Conservation (phyloP, 345 rosid genomes). For the Isatis tinctoria region DNA sequence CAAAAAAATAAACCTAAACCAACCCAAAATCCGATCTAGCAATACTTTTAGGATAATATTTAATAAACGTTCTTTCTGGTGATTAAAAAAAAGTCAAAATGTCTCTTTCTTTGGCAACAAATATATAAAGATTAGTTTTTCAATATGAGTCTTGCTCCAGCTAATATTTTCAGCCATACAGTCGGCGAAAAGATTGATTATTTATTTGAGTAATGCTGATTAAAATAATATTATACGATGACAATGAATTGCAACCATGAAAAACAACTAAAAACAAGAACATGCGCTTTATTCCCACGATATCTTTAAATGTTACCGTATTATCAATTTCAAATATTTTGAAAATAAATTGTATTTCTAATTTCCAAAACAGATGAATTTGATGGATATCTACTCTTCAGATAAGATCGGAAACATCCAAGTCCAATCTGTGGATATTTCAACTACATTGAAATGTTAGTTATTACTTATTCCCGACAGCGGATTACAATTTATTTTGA, state of each 20-base stretch:
- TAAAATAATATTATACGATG: not conserved
- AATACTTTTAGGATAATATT: slow-evolving; percentile 12
- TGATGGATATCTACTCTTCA: slow-evolving; percentile 2
- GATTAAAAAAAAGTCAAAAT: slow-evolving; percentile 17
- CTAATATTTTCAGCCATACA: slow-evolving; percentile 42
- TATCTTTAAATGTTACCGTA: not conserved
- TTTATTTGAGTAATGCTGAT: slow-evolving; percentile 15
- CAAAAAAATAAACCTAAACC: not conserved
- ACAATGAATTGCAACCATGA: not conserved
- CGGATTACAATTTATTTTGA: not conserved
- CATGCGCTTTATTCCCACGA: not conserved
- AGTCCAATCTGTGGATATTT: not conserved
- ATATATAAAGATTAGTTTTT: not conserved
- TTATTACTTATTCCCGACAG: not conserved
- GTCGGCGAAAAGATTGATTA: slow-evolving; percentile 21
- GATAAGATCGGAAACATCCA: slow-evolving; percentile 5
- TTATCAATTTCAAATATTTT: not conserved
- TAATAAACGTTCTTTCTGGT: slow-evolving; percentile 29
- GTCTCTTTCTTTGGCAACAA: slow-evolving; percentile 39
- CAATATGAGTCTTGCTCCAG: slow-evolving; percentile 32
- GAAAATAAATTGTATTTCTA: not conserved
- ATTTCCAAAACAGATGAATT: slow-evolving; percentile 1
- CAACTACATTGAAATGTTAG: not conserved
- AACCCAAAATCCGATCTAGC: not conserved
- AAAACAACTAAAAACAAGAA: not conserved